Evolutionary conservation across 2,329 filamentous ascomycete species (phyloP), one percentile per base, ranked within the genome.

Genomic region (Curvularia eragrostidis): DNA sequence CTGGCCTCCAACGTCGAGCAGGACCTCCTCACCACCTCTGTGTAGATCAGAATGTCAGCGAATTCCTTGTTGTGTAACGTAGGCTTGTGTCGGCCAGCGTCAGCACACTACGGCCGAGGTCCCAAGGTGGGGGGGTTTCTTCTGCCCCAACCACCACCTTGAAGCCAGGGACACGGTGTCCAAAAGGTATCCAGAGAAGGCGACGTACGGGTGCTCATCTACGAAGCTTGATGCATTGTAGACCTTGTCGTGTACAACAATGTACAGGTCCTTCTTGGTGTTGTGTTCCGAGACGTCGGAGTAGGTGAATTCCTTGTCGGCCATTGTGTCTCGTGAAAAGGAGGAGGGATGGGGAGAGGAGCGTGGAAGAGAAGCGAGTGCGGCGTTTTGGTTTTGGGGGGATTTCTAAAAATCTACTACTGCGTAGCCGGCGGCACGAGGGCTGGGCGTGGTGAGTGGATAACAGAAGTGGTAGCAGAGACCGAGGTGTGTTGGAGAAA

Each of bases 11-110:
- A 98, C 93, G 70, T 99, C 95, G 69, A 99, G 89, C 64, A 99
- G 84, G 70, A 99, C 95, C 83, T 99, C 95, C 83, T 99, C 95
- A 82, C 95, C 95, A 84, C 95, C 95, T 72, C 95, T 98, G 75
- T 66, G 44, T 65, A 42, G n/a, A 5, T 1, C 34, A 38, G 32
- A 2, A n/a, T 30, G 56, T 64, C 51, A 66, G 62, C 57, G n/a
- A 10, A 41, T 58, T n/a, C n/a, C n/a, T n/a, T 28, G 38, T 47
- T 54, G 18, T 42, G 24, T 23, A 12, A n/a, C 39, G 19, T 12
- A 34, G 15, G 3, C 12, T 21, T 7, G 26, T 13, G 23, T 28
- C n/a, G 46, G 28, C n/a, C 26, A 21, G 9, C 15, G 8, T 13
- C n/a, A 38, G 21, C 21, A 24, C 21, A 21, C 23, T 13, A 24